Evolutionary conservation across 352 stramenopile genomes (phyloP), one percentile per base, ranked within the genome.

Genomic region (Globisporangium barbulae): DNA sequence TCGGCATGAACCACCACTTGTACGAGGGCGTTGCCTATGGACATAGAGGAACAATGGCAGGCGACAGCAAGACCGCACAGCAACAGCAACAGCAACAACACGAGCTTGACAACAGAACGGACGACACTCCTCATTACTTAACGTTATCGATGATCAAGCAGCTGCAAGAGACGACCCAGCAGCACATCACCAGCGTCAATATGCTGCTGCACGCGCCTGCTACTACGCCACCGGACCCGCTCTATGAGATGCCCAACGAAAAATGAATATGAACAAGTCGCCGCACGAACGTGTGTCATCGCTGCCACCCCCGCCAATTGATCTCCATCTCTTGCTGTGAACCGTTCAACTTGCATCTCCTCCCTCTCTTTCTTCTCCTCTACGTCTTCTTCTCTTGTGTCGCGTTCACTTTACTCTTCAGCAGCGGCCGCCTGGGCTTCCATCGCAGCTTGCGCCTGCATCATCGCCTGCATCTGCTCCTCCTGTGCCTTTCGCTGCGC

Each of bases 401-500:
- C 49, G 69, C 78, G 49, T 74, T 73, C 50, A 31, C 71, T 73
- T 62, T 75, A 79, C 64, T 82, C 70, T 25, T 81, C 68, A 15
- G 69, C 65, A 31, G 72, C 67, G 44, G 61, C 45, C 35, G 72
- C 59, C 70, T 89, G 68, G 47, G 66, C 76, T 53, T 86, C 69
- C 63, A 71, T 73, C 64, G 83, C 76, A n/a, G 73, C 73, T 41
- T 84, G 78, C 15, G 76, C 74, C 7, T 70, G 60, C 66, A 80
- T 73, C 79, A 85, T 81, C 52, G 75, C 81, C 59, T 86, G 81
- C 71, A 92, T 81, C 74, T 93, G 82, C 53, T 70, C 79, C 62
- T 92, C 82, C 4, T 73, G 75, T 37, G 73, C 77, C 73, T 92
- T 92, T 50, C 82, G 77, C 73, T 92, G 86, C 35, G 74, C 77